phyloP scores from a whole-genome alignment of 495 filamentous ascomycete genomes.

The Tetracladium setigerum region DNA sequence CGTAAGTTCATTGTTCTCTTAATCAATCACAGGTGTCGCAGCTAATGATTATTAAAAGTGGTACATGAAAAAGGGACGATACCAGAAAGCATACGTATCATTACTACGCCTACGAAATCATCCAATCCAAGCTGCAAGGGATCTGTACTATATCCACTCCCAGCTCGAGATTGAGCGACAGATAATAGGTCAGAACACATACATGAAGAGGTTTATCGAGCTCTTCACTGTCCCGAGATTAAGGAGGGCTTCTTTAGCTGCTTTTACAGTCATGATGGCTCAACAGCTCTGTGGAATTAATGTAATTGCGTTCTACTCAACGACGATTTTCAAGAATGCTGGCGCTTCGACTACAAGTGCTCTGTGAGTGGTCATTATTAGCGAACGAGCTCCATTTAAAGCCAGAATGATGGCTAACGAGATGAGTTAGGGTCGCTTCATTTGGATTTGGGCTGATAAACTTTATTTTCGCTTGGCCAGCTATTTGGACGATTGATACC shows the following conservation, averaged over 20 bases:
- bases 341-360: constrained; percentile 49
- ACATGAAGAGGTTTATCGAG: constrained; percentile 44
- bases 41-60: constrained; percentile 55
- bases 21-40: constrained; percentile 50
- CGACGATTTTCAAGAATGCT: constrained; percentile 61
- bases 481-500: constrained; percentile 79
- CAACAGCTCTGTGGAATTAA: constrained; percentile 77
- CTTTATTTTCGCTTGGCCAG: constrained; percentile 77
- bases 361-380: constrained; percentile 27
- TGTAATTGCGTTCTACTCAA: constrained; percentile 82
- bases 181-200: constrained; percentile 35
- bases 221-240: constrained; percentile 56
- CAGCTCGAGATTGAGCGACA: constrained; percentile 39
- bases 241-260: constrained; percentile 49
- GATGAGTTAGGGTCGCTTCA: background rate
- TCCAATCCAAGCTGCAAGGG: constrained; percentile 63
- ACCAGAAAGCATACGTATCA: constrained; percentile 54
- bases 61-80: constrained; percentile 56
- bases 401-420: no score
- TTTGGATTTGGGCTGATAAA: constrained; percentile 72
- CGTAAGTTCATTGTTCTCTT: constrained; percentile 42
- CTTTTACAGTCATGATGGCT: constrained; percentile 64
- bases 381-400: no score
- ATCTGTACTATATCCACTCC: constrained; percentile 68
- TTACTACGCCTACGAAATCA: constrained; percentile 54